Evolutionary conservation across 2,329 filamentous ascomycete species (phyloP).

Genomic region (Monilinia vaccinii-corymbosi): DNA sequence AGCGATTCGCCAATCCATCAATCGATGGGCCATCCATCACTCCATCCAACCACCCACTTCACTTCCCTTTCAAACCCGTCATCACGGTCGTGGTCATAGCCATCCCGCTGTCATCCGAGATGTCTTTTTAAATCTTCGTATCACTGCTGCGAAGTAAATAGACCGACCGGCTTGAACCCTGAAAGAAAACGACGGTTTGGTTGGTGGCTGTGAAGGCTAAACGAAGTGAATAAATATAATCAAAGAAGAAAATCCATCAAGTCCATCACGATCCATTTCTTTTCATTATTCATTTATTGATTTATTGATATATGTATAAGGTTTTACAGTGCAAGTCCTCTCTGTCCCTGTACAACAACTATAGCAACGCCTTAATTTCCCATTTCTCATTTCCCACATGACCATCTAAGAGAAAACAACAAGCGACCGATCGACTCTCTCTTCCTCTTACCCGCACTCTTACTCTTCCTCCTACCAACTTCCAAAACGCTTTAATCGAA

Average conservation of each 20-base stretch:
- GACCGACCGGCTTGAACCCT: not conserved
- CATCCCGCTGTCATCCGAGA: not conserved
- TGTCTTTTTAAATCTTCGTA: not conserved
- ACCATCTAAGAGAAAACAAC: too few species aligned
- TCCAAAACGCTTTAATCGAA: too few species aligned
- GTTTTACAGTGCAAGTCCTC: too few species aligned
- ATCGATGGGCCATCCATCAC: not conserved
- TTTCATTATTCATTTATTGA: too few species aligned
- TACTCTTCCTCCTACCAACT: too few species aligned
- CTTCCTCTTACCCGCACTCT: not conserved
- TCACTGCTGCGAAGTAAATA: not conserved
- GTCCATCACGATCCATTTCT: too few species aligned
- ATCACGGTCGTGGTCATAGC: conserved; percentile 3
- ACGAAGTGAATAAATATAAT: not conserved
- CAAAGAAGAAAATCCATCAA: not conserved
- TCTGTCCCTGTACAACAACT: too few species aligned
- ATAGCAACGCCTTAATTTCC: not conserved
- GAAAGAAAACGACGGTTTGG: not conserved
- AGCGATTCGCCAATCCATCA: not conserved
- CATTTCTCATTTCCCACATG: not conserved
- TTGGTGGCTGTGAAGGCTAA: not conserved
- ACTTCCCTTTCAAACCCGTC: not conserved
- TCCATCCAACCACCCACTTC: not conserved
- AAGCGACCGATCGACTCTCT: too few species aligned
- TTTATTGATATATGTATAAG: too few species aligned